Evolutionary conservation across 2,329 filamentous ascomycete species (phyloP).

Genomic region (Aspergillus fumigatus): DNA sequence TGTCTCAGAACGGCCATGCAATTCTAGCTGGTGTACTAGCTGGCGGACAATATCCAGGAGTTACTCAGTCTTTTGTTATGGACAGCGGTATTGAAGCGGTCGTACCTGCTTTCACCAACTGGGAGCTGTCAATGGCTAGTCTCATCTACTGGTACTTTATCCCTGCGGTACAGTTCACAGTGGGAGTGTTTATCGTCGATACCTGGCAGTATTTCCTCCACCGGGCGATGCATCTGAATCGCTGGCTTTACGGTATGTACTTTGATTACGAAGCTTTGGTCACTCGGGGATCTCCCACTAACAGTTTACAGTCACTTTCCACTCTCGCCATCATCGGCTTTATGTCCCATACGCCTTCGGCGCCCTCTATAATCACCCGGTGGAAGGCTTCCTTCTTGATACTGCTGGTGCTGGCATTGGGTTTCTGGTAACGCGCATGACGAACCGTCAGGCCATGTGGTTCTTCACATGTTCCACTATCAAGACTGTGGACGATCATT

Average conservation of each 20-base stretch:
- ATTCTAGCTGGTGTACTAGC: constrained; percentile 69
- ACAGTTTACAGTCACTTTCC: constrained; percentile 65
- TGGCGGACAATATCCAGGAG: constrained; percentile 74
- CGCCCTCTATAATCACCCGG: constrained; percentile 91
- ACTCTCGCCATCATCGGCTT: constrained; percentile 91
- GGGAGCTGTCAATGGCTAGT: constrained; percentile 74
- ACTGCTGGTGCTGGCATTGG: constrained; percentile 80
- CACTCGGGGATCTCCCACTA: background rate
- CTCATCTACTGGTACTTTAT: constrained; percentile 74
- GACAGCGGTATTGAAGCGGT: constrained; percentile 45
- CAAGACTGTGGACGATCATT: constrained; percentile 98
- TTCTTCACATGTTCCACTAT: constrained; percentile 87
- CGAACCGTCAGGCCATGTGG: constrained; percentile 76
- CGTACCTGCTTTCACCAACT: constrained; percentile 71
- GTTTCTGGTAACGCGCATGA: constrained; percentile 78
- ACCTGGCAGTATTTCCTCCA: constrained; percentile 99
- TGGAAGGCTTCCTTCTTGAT: constrained; percentile 91
- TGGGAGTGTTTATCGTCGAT: constrained; percentile 75
- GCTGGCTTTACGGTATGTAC: constrained; percentile 85
- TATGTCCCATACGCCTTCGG: constrained; percentile 98
- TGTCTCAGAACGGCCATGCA: constrained; percentile 63
- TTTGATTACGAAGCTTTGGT: background rate
- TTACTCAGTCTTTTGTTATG: constrained; percentile 56
- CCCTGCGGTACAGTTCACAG: constrained; percentile 69
- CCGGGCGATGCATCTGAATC: constrained; percentile 94